These are phyloP conservation scores for Reutealis trisperma DNA, from an alignment of 345 rosid species.

Conservation along the genomic window DNA sequence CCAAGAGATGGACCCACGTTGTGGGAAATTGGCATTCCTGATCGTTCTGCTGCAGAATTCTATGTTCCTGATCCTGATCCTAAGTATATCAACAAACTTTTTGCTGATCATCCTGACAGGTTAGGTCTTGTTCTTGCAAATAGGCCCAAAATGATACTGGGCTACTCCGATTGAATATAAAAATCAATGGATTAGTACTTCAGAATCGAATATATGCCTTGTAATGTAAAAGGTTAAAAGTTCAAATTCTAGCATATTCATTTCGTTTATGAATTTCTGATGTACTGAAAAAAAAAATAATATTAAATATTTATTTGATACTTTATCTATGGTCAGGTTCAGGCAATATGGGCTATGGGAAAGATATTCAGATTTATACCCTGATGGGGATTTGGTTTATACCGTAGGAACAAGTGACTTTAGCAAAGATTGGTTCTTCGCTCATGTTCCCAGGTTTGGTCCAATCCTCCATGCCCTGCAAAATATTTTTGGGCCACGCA, in stretches of 20 bases:
- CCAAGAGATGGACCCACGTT: constrained; percentile 85
- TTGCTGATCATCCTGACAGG: constrained; percentile 68
- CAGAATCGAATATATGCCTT: too few species aligned
- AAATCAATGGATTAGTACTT: too few species aligned
- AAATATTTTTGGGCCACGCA: neutral
- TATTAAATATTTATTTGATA: neutral
- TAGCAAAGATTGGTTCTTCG: constrained; percentile 79
- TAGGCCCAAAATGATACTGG: too few species aligned
- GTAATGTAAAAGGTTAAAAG: too few species aligned
- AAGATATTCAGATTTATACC: constrained; percentile 71
- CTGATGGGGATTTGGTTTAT: constrained; percentile 64
- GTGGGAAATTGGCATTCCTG: constrained; percentile 95
- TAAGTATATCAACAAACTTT: constrained; percentile 57
- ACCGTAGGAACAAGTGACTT: constrained; percentile 66
- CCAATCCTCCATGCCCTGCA: neutral
- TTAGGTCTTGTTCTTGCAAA: constrained; percentile 15
- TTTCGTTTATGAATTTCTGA: too few species aligned
- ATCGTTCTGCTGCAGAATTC: constrained; percentile 79
- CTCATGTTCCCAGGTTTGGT: constrained; percentile 65
- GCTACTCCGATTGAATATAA: too few species aligned
- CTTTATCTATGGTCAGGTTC: constrained; percentile 44
- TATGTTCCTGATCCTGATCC: constrained; percentile 82
- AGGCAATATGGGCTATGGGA: constrained; percentile 93
- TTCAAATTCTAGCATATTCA: too few species aligned
- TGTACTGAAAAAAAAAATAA: too few species aligned